Evolutionary conservation across 2,329 filamentous ascomycete species (phyloP).

Genomic region (Didymella lethalis): DNA sequence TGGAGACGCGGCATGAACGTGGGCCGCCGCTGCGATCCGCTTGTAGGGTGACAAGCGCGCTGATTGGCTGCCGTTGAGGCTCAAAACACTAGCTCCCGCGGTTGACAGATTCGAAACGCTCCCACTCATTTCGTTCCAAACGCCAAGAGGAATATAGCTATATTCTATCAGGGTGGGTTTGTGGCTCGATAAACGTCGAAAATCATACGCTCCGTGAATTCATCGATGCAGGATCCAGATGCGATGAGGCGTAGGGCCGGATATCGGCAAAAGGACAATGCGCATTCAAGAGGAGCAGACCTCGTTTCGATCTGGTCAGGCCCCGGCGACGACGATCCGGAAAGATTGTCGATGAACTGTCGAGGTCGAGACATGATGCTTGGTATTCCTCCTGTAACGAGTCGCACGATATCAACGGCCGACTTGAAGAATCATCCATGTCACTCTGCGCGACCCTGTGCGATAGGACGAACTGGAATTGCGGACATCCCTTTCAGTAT

Average conservation of each 20-base stretch:
- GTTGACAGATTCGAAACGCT: constrained; percentile 16
- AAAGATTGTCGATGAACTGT: background rate
- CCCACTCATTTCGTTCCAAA: constrained; percentile 23
- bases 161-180: background rate
- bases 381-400: background rate
- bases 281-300: background rate
- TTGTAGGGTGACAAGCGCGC: background rate
- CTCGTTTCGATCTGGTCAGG: background rate
- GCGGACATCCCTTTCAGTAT: background rate
- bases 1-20: constrained; percentile 7
- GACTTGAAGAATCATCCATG: background rate
- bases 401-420: background rate
- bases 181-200: background rate
- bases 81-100: constrained; percentile 21
- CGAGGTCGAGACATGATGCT: background rate
- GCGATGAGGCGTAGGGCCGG: background rate
- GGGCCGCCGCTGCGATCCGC: constrained; percentile 1
- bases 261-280: background rate
- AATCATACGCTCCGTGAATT: background rate
- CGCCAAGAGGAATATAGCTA: constrained; percentile 8
- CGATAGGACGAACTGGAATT: background rate
- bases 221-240: background rate
- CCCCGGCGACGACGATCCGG: background rate
- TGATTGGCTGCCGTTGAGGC: constrained; percentile 13
- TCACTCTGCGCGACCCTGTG: background rate